Evolutionary conservation across 441 rosid genomes (phyloP).

Genomic region (Pelargonium exstipulatum): DNA sequence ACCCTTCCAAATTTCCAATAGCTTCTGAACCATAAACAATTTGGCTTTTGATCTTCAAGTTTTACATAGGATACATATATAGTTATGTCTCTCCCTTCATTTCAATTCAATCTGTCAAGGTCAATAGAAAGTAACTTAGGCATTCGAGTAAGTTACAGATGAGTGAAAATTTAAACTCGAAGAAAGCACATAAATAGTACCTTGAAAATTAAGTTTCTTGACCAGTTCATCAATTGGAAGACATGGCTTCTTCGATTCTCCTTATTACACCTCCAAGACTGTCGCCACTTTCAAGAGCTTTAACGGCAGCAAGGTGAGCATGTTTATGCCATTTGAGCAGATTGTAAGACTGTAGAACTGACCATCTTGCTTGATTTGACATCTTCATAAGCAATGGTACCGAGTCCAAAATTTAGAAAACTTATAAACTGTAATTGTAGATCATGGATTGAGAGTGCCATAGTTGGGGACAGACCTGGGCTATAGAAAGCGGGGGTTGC

Average conservation of each 20-base stretch:
- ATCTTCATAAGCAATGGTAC: conserved; percentile 35
- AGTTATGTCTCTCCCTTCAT: too few species aligned
- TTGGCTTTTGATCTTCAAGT: too few species aligned
- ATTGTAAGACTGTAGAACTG: conserved; percentile 77
- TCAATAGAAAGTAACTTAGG: too few species aligned
- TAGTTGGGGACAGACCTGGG: conserved; percentile 42
- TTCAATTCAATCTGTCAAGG: too few species aligned
- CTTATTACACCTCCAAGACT: conserved; percentile 67
- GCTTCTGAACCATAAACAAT: too few species aligned
- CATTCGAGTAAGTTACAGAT: too few species aligned
- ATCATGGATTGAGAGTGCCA: not conserved
- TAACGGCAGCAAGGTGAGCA: conserved; percentile 72
- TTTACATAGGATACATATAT: too few species aligned
- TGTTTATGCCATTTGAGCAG: conserved; percentile 80
- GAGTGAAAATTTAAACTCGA: too few species aligned
- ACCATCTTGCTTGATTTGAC: conserved; percentile 96
- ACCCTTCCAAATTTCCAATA: too few species aligned
- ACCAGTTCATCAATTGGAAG: conserved; percentile 32
- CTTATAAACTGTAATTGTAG: conserved; percentile 5
- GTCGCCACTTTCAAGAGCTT: conserved; percentile 71
- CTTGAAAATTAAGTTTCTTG: not conserved
- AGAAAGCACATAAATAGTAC: too few species aligned
- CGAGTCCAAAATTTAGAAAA: not conserved
- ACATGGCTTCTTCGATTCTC: conserved; percentile 73
- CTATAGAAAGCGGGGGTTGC: conserved; percentile 70